Evolutionary conservation across 768 basidiomycete species (phyloP), one percentile per base, ranked within the genome.

Genomic region (Asterophora lycoperdoides): DNA sequence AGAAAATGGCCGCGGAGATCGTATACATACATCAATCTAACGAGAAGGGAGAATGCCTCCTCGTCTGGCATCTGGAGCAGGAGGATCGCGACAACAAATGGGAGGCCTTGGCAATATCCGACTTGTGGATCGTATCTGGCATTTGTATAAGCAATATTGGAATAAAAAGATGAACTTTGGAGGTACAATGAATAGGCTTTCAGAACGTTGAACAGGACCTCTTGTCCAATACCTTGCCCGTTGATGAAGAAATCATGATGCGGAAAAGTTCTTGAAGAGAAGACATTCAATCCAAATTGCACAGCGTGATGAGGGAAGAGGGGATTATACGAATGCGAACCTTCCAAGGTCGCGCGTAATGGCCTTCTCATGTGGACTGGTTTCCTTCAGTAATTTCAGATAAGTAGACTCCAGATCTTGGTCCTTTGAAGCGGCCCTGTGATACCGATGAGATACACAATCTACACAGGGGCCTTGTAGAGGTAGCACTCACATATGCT

Each of bases 31-130:
- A 98, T 98, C 13, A 99, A 68, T 45, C 96, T 77, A 23, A 97
- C 93, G 8, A 98, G 78, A 9, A 98, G 80, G 55, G 89, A 95
- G 66, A 99, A 99, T 0, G 95, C 95, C 68, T 98, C 95, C 70
- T 99, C 96, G 54, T 98, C 96, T 18, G 96, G 96, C 96, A 99
- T 99, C 95, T 98, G 39, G 39, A 99, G 73, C 19, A 99, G 69
- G 18, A 99, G 69, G 35, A 95, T 88, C 0, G 96, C 96, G 4
- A 93, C 96, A 42, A 99, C 84, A 64, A 99, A 99, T 2, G 94
- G 93, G 46, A 98, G 70, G 0, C 96, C 96, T 71, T 99, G 96
- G 56, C 94, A 97, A 63, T 99, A 99, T 8, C 96, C 96, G 5
- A 98, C 95, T 67, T 93, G 86, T 36, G 87, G 74, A 67, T 93